Conservation (phyloP, 768 basidiomycete species). For the Tylopilus sp. region DNA sequence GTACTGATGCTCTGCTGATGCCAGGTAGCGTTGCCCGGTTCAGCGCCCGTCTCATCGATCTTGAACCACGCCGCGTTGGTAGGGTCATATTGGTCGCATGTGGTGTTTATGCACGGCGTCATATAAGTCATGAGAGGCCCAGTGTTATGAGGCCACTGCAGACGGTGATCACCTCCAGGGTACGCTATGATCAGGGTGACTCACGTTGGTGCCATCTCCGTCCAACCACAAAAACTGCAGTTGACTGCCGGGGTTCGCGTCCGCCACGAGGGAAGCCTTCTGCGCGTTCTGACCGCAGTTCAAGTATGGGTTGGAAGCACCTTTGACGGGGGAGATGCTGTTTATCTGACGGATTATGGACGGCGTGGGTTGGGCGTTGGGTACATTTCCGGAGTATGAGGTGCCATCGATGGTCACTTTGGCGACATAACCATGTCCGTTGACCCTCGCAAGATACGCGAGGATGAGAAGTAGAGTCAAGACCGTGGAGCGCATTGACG, state of each 20-base stretch:
- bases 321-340: constrained; percentile 48
- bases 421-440: constrained; percentile 44
- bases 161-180: not conserved
- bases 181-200: not conserved
- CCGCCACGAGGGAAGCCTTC: constrained; percentile 46
- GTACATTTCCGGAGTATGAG: constrained; percentile 41
- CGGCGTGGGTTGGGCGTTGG: constrained; percentile 36
- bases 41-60: not conserved
- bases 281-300: constrained; percentile 60
- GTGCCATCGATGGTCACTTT: constrained; percentile 43
- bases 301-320: constrained; percentile 49
- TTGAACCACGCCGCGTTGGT: not conserved
- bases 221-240: constrained; percentile 56
- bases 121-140: not conserved
- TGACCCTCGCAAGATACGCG: constrained; percentile 17
- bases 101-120: not conserved
- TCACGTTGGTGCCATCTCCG: constrained; percentile 24
- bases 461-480: constrained; percentile 9
- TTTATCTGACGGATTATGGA: constrained; percentile 45
- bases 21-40: constrained; percentile 19
- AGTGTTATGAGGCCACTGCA: not conserved
- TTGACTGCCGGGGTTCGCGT: constrained; percentile 57
- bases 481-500: not conserved
- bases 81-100: not conserved
- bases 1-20: constrained; percentile 51